A percentile compares a stretch with the other conserved stretches of the same genome.
Conservation (phyloP, 2,329 filamentous ascomycete genomes). For the Diaporthe ilicicola region DNA sequence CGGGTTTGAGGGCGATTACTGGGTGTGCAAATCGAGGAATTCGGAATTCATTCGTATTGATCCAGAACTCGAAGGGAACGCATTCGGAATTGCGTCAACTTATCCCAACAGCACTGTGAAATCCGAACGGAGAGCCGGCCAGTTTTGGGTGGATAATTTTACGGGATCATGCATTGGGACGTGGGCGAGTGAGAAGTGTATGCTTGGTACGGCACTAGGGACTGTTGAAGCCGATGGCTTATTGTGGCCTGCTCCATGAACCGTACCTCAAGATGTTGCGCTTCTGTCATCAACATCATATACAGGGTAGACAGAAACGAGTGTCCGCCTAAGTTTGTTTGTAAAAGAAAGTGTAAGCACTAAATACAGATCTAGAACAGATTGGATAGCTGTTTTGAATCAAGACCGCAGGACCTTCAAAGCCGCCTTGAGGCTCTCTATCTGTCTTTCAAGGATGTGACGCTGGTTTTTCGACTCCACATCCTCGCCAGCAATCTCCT, state of each 20-base stretch:
- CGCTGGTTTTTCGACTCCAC: too few species aligned
- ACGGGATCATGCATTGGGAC: background rate
- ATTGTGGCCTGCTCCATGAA: too few species aligned
- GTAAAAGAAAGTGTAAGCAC: background rate
- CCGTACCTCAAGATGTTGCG: too few species aligned
- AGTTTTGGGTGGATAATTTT: background rate
- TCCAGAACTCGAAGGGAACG: background rate
- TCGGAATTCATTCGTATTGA: background rate
- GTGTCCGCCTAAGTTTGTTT: background rate
- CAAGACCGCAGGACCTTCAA: too few species aligned
- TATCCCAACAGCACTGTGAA: background rate
- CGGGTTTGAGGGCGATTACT: background rate
- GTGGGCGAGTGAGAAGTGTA: background rate
- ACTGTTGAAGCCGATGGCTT: background rate
- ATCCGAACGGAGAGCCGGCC: background rate
- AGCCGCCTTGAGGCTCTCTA: too few species aligned
- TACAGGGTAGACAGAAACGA: background rate
- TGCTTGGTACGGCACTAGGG: background rate
- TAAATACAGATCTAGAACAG: too few species aligned
- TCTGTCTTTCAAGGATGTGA: too few species aligned
- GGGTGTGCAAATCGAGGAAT: background rate
- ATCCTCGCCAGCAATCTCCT: too few species aligned
- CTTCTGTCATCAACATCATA: too few species aligned
- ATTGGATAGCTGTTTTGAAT: too few species aligned
- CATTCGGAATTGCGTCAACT: background rate